Base-by-base conservation (phyloP, 2,329 filamentous ascomycete genomes). In the Trichoderma oligosporum region DNA sequence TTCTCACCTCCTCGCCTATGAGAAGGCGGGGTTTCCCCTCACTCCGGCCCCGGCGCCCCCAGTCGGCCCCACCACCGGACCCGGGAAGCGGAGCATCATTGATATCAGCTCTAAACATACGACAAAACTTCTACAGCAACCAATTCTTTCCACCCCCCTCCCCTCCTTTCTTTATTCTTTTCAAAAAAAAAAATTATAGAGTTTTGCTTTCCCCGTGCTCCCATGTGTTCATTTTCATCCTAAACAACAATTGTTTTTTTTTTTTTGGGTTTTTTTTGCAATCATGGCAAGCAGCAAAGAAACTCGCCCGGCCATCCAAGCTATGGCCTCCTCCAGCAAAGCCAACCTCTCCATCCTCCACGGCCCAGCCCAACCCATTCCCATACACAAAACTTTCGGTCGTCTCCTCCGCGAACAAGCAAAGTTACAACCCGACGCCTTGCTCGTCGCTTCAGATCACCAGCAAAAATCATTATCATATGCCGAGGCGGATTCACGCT, bases 291-390 rank as follows among this genome's bases (percentile, higher is more conserved):
- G 38, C 46, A 18, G 22, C 33, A 38, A 7, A 27, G 33, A 38
- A 29, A 38, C 46, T 2, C 46, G 36, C 36, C 38, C 38, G 18
- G 18, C 8, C 38, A 41, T 22, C 38, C 20, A 27, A 38, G 46
- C 46, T 31, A 48, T 36, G 31, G 35, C 46, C 31, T 18, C 20
- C 14, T 16, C 20, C 8, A 25, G 7, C 46, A 36, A 48, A 9
- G n/a, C 33, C 22, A 25, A 38, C 46, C 46, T 49, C 46, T 49
- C 46, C 46, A 49, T 49, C 46, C 46, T 49, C 46, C 46, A 49
- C 22, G 46, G 46, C 7, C 46, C 46, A 49, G 22, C 46, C 16
- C 46, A 49, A 9, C 46, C 46, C n/a, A 11, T 18, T 2, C 46
- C 46, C 9, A 49, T 49, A 9, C 46, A 49, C 33, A 49, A 49